phyloP scores from a whole-genome alignment of 371 early-diverging fungal species.

The Rhizopus arrhizus region DNA sequence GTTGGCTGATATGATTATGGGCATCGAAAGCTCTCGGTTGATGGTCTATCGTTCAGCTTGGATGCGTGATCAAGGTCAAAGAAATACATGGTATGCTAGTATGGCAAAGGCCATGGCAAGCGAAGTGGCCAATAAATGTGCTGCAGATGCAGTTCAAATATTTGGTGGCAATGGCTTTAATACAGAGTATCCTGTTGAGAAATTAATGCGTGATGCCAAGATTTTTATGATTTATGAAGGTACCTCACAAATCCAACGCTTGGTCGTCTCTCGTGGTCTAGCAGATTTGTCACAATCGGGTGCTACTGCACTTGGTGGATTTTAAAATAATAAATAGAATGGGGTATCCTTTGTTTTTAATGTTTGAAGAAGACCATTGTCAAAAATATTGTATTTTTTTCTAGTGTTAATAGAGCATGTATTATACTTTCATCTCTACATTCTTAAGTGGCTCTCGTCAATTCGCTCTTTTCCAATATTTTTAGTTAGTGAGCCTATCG shows the following conservation, averaged over 20 bases:
- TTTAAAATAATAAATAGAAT: conserved; percentile 23
- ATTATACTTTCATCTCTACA: too few species aligned
- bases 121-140: conserved; percentile 95
- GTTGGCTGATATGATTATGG: conserved; percentile 95
- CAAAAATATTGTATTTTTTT: too few species aligned
- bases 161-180: conserved; percentile 97
- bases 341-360: background rate
- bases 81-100: conserved; percentile 93
- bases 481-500: too few species aligned
- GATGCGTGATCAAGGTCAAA: conserved; percentile 81
- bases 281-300: conserved; percentile 58
- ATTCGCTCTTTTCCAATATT: too few species aligned
- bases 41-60: conserved; percentile 86
- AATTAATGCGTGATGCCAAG: conserved; percentile 90
- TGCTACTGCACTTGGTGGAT: conserved; percentile 46
- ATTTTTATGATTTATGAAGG: conserved; percentile 98
- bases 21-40: conserved; percentile 86
- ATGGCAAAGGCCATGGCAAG: conserved; percentile 93
- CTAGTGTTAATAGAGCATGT: too few species aligned
- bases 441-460: too few species aligned
- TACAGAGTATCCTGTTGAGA: conserved; percentile 86
- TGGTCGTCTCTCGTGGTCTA: conserved; percentile 81
- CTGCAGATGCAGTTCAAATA: conserved; percentile 95
- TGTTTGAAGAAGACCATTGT: background rate
- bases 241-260: conserved; percentile 92